Evolutionary conservation across 2,329 filamentous ascomycete genomes (phyloP), one percentile per base, ranked within the genome.

Genomic region (Lecanosticta acicola): DNA sequence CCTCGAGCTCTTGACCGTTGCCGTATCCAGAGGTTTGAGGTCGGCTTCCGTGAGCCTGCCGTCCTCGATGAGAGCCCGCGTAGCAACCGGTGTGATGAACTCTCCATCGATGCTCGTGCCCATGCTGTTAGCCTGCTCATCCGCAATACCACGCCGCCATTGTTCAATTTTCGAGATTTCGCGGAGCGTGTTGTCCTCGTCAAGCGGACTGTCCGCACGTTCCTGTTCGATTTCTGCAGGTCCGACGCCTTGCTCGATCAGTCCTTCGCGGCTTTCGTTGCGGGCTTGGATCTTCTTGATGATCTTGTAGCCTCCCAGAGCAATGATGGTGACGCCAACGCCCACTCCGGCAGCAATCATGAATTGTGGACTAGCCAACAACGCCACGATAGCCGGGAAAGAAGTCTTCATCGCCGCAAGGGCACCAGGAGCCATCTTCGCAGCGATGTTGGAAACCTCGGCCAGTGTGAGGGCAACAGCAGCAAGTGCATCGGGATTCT

Each of bases 221-320:
- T 46, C 50, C 10, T 51, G 50, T 38, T 51, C 41, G 26, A 36
- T 43, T 16, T 47, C 46, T 36, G 36, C 44, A 29, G 24, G 24
- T 29, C 24, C n/a, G n/a, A 29, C 5, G 11, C 39, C 40, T 10
- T n/a, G 33, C 32, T 52, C 44, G 3, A 52, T 19, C 10, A 52
- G 41, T 20, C 36, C 48, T 39, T 48, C 48, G 2, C 37, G 53
- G 49, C 42, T 57, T 57, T 14, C 42, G n/a, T 70, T 69, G 46
- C 69, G 68, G 11, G 64, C 71, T 59, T 74, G 72, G 55, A 97
- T 87, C 58, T 82, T 84, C 75, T 96, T 94, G 69, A 98, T 83
- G 65, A 98, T 96, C 71, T 95, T 97, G 78, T 88, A 97, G 3
- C 93, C 91, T 43, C 93, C 93, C 49, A 98, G 87, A 65, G 93